Conservation (phyloP, 768 basidiomycete species). For the Candolleomyces aberdarensis region DNA sequence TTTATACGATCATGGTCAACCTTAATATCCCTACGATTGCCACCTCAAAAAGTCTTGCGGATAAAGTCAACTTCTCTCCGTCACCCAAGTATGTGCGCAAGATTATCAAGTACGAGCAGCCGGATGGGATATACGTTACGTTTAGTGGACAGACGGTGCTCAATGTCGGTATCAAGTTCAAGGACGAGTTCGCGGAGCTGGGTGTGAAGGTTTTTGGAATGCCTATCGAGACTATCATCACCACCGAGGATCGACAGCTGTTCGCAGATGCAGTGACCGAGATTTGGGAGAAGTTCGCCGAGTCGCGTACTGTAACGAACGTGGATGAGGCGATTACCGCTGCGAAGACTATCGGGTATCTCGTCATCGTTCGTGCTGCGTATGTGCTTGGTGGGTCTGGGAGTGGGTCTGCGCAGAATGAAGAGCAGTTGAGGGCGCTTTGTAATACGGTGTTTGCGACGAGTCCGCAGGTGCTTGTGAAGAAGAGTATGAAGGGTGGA, state of each 20-base stretch:
- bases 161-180: slow-evolving; percentile 95
- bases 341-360: slow-evolving; percentile 84
- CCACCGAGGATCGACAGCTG: slow-evolving; percentile 92
- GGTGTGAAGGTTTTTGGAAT: slow-evolving; percentile 95
- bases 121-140: slow-evolving; percentile 98
- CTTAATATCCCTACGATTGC: slow-evolving; percentile 99
- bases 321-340: slow-evolving; percentile 80
- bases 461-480: slow-evolving; percentile 96
- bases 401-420: slow-evolving; percentile 94
- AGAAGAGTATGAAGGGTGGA: slow-evolving; percentile 99
- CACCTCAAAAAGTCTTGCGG: slow-evolving; percentile 94
- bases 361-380: slow-evolving; percentile 95
- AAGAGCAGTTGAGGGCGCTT: slow-evolving; percentile 81
- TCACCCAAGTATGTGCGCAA: slow-evolving; percentile 98
- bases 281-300: slow-evolving; percentile 93
- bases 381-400: slow-evolving; percentile 92
- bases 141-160: slow-evolving; percentile 98
- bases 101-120: slow-evolving; percentile 98
- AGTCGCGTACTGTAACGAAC: slow-evolving; percentile 85
- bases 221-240: slow-evolving; percentile 95
- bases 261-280: slow-evolving; percentile 93
- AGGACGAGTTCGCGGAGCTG: slow-evolving; percentile 89
- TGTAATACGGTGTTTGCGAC: slow-evolving; percentile 97
- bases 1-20: slow-evolving; percentile 98
- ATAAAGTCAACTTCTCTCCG: slow-evolving; percentile 99